phyloP scores from a whole-genome alignment of 345 rosid species.

The Eucalyptus fibrosa region DNA sequence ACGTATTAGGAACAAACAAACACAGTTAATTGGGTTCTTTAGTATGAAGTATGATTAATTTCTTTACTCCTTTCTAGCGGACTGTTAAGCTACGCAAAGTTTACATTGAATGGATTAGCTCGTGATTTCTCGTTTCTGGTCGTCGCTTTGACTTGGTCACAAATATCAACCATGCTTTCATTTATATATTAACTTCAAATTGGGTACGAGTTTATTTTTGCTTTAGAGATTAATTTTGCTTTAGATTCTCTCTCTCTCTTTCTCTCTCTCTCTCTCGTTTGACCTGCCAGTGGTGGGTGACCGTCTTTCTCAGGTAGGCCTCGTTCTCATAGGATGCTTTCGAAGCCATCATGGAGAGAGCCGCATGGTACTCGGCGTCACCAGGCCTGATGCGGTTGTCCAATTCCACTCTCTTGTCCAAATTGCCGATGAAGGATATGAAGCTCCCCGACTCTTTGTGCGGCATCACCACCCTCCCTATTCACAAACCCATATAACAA shows the following conservation, averaged over 20 bases:
- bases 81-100: neutral
- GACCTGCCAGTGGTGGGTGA: slow-evolving; percentile 48
- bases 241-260: neutral
- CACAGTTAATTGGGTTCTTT: neutral
- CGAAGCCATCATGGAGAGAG: slow-evolving; percentile 53
- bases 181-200: neutral
- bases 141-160: neutral
- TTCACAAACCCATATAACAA: neutral
- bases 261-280: neutral
- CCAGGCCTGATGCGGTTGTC: slow-evolving; percentile 23
- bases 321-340: slow-evolving; percentile 60
- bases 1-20: neutral
- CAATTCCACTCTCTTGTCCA: slow-evolving; percentile 35
- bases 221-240: neutral
- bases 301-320: slow-evolving; percentile 23
- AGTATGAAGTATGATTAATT: neutral
- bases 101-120: neutral
- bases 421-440: slow-evolving; percentile 25
- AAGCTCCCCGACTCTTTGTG: slow-evolving; percentile 24
- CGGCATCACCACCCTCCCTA: slow-evolving; percentile 35
- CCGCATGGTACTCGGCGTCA: slow-evolving; percentile 27
- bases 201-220: neutral
- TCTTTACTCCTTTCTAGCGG: neutral
- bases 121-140: neutral
- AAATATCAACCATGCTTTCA: neutral